Base-by-base conservation (phyloP, 1,284 basidiomycete species). In the Flammula alnicola region DNA sequence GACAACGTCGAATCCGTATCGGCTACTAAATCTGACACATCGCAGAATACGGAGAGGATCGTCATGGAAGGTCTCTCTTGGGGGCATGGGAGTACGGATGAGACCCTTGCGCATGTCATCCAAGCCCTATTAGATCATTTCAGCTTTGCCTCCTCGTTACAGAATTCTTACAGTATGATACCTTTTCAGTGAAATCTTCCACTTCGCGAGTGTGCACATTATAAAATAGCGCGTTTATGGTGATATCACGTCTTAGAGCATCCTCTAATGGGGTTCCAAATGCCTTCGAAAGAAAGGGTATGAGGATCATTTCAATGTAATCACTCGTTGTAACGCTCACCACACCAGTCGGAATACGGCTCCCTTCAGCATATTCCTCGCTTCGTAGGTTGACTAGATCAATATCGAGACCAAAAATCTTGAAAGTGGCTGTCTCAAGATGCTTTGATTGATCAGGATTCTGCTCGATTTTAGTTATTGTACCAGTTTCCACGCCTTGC, bases 401-500 rank as follows among this genome's bases (percentile, higher is more conserved):
- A 44, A 99, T 77, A 51, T 95, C 92, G 38, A 93, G 74, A 2
- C 84, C 95, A 41, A 94, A 77, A 20, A 99, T 76, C 25, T 81
- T 84, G 25, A 94, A 90, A n/a, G 89, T 90, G 0, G 95, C 96
- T 0, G 97, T 98, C 71, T 99, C 96, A 27, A 99, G 79, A 70
- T 98, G 97, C 69, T 99, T 99, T 47, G 93, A 96, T 73, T 99
- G 97, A 39, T 96, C 93, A 0, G 97, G 96, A 63, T 99, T 98
- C 54, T 89, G 88, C 45, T 91, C 93, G 51, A 99, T 95, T 63
- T 88, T 93, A 17, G 88, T 74, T 32, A 90, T 78, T 17, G 78
- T 79, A 44, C 85, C 83, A 2, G 83, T 81, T 20, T 78, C 58
- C 10, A 91, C 66, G 35, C 79, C 75, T 40, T 84, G 79, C 19